Conservation (phyloP, 2,329 filamentous ascomycete species). For the Ophiostoma sp. region DNA sequence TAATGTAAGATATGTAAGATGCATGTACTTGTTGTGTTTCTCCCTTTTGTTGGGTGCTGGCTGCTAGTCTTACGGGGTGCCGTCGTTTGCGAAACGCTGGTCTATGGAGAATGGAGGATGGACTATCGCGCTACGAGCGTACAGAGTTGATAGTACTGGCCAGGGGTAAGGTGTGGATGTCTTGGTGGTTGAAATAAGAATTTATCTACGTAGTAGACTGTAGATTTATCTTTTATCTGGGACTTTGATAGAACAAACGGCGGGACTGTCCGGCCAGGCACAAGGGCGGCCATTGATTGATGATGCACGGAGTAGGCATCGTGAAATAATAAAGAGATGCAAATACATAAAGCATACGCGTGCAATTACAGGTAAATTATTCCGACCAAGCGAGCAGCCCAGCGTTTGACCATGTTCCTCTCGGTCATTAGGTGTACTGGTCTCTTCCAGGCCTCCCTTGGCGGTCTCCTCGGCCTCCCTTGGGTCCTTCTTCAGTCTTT, state of each 20-base stretch:
- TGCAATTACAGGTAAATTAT: neutral
- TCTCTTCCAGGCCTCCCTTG: constrained; percentile 1
- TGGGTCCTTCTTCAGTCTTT: neutral
- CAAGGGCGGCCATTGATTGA: too few species aligned
- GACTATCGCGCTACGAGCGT: neutral
- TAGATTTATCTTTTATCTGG: neutral
- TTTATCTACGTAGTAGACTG: neutral
- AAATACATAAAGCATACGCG: too few species aligned
- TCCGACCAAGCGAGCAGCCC: neutral
- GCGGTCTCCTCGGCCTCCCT: neutral
- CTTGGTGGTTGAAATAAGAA: neutral
- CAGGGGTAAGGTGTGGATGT: constrained; percentile 5
- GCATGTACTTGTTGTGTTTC: neutral
- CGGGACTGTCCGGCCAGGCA: neutral
- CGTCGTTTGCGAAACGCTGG: constrained; percentile 4
- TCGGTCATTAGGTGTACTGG: neutral
- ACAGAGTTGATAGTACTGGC: neutral
- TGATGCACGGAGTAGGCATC: too few species aligned
- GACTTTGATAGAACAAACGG: neutral
- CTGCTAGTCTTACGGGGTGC: constrained; percentile 7
- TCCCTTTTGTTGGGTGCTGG: constrained; percentile 7
- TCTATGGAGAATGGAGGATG: neutral
- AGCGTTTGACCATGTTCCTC: constrained; percentile 7
- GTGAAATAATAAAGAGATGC: too few species aligned
- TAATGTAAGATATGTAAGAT: neutral